Evolutionary conservation across 2,329 filamentous ascomycete species (phyloP).

Genomic region (Tolypocladium album): DNA sequence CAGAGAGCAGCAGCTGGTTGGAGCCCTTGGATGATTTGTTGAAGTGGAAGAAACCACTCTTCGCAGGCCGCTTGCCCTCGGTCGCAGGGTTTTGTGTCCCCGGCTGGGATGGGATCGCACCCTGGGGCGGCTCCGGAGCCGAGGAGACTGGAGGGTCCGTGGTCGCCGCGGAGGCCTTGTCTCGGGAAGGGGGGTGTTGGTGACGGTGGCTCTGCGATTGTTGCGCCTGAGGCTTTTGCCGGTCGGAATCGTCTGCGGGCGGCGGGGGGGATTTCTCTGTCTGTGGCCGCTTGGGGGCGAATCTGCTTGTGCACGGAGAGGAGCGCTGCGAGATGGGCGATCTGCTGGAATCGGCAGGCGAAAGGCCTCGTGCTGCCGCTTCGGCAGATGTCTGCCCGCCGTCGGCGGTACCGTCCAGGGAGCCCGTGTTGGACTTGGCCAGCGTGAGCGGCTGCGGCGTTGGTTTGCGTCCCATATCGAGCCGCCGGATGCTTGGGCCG

Average conservation of each 20-base stretch:
- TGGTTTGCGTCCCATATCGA: conserved; percentile 45
- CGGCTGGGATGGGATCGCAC: conserved; percentile 10
- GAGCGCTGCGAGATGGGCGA: conserved; percentile 33
- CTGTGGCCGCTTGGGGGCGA: conserved; percentile 22
- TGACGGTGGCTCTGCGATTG: conserved; percentile 6
- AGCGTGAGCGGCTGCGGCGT: conserved; percentile 48
- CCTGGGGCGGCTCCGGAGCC: conserved; percentile 11
- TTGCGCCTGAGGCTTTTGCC: conserved; percentile 8
- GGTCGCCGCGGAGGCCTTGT: conserved; percentile 11
- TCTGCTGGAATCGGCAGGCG: conserved; percentile 25
- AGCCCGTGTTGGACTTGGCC: conserved; percentile 24
- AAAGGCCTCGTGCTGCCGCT: conserved; percentile 13
- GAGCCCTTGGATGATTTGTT: conserved; percentile 33
- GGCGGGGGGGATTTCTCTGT: conserved; percentile 8
- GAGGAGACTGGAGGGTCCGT: conserved; percentile 13
- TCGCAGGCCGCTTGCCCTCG: conserved; percentile 32
- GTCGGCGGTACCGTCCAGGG: conserved; percentile 17
- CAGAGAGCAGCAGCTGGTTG: conserved; percentile 17
- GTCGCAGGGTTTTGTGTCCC: conserved; percentile 14
- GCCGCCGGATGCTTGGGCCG: background rate
- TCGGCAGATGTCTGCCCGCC: conserved; percentile 17
- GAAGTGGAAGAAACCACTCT: conserved; percentile 41
- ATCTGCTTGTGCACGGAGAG: conserved; percentile 31
- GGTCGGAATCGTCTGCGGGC: conserved; percentile 9
- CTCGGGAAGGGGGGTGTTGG: conserved; percentile 11